Base-by-base conservation (phyloP, 306 rosid genomes). In the Begonia masoniana region DNA sequence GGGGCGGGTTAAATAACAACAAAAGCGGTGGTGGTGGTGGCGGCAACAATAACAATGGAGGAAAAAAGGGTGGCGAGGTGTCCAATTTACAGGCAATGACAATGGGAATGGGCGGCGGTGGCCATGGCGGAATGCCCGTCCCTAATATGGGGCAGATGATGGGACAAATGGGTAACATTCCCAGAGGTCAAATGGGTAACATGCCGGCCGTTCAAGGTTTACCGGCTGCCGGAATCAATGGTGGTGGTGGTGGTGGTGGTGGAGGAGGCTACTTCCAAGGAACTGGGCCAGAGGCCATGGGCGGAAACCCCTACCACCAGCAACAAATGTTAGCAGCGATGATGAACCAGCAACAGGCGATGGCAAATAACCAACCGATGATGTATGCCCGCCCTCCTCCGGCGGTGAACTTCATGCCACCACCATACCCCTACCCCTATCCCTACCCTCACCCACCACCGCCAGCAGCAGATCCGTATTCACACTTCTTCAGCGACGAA, bases 121-220 rank as follows among this genome's bases (percentile, higher is more conserved):
- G 67, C 24, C 74, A 57, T 26, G 76, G 71, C 21, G 61, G n/a
- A 2, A 71, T 81, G 81, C 45, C 68, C 10, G 64, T 71, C 9
- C 76, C 51, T 12, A 73, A 55, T 51, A 47, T 56, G 73, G 82
- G 84, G 3, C 78, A 68, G 47, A 69, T 70, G 66, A 70, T 73
- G 74, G 75, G 69, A 15, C 52, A 55, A 8, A 55, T 70, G 74
- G 66, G 70, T 15, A 71, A 23, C 57, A 64, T 63, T 61, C 68
- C 72, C 46, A 72, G 66, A 75, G 71, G 68, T 17, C 82, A 69
- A 66, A 76, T 73, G 83, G 76, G 74, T n/a, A 76, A 71, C 54
- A 41, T 76, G 3, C 70, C 81, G 0, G 83, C 91, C 0, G 97
- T 82, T 5, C 95, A 78, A 69, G 94, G 97, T 2, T 68, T 91